Evolutionary conservation across 2,329 filamentous ascomycete genomes (phyloP), one percentile per base, ranked within the genome.

Genomic region (Phaeomoniella chlamydospora): DNA sequence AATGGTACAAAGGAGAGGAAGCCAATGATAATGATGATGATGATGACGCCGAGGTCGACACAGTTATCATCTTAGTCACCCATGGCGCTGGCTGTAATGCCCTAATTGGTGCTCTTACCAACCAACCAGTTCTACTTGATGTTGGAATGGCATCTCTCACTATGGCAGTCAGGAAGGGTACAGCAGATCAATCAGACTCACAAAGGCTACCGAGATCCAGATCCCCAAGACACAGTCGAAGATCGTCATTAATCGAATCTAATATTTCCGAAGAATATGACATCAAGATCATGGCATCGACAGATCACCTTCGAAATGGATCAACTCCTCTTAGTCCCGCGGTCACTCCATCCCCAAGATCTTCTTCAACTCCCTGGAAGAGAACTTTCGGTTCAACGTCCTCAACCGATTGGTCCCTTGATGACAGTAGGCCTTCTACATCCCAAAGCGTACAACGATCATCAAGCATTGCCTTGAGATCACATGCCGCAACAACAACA

Each of bases 71-170:
- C 29, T 61, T 98, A 5, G 81, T 98, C 15, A 94, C 90, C 0
- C 90, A 98, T 52, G 88, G 88, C 15, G 90, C 90, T 11, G 90
- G 90, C 29, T 94, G 88, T 59, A 98, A 98, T 59, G 90, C 90
- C 2, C 61, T 98, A 31, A 87, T 98, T 42, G 86, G 88, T 10
- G 86, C 86, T 16, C 72, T 98, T 44, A 92, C 87, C 0, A 82
- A 88, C 41, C 82, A 94, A 49, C 88, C 90, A 0, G 86, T 93
- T 0, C 68, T 98, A 11, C 74, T 93, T 49, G 87, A 96, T 51
- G 80, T 96, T 12, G 80, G 79, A 17, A 82, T 93, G 59, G 83
- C 88, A 1, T 94, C 87, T 3, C 67, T 98, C 34, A 94, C 88
- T 1, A 81, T 94, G 77, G 88, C 88, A 3, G 69, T 78, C 12